These are phyloP conservation scores for Centaurea solstitialis DNA, from an alignment of 129 eudicot species.

Conservation along the genomic window DNA sequence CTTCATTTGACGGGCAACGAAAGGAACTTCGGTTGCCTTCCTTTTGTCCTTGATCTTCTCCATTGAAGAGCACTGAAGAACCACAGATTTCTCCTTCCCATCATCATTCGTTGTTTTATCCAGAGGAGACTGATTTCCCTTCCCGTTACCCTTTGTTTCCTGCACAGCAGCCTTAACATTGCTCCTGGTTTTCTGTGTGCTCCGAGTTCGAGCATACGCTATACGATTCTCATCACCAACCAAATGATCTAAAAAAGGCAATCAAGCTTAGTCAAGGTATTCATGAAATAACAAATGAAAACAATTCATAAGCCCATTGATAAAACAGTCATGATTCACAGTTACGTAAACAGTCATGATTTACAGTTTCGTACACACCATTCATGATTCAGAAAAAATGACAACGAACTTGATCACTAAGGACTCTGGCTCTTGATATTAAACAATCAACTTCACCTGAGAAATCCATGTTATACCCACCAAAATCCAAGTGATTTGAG, in stretches of 20 bases:
- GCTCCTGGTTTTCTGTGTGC: slow-evolving; percentile 23
- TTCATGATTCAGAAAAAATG: no score
- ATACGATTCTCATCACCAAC: slow-evolving; percentile 20
- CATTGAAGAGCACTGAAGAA: slow-evolving; percentile 5
- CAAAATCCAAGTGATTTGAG: neutral
- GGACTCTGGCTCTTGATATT: neutral
- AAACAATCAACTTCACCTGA: neutral
- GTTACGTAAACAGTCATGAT: neutral
- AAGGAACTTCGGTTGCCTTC: slow-evolving; percentile 19
- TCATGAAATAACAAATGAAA: neutral
- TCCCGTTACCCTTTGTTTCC: neutral
- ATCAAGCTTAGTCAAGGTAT: neutral
- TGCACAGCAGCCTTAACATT: slow-evolving; percentile 13
- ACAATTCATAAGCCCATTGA: neutral
- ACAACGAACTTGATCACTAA: neutral
- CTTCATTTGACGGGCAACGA: slow-evolving; percentile 8
- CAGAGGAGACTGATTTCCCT: slow-evolving; percentile 13
- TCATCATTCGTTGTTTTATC: slow-evolving; percentile 15
- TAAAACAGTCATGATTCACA: neutral
- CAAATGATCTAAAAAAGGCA: slow-evolving; percentile 14
- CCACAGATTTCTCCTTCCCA: slow-evolving; percentile 9
- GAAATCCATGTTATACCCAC: neutral
- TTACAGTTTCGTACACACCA: no score
- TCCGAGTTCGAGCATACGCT: neutral
- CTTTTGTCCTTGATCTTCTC: slow-evolving; percentile 22